Conservation (phyloP, 805 yeast genomes). For the Candida chauliodis region DNA sequence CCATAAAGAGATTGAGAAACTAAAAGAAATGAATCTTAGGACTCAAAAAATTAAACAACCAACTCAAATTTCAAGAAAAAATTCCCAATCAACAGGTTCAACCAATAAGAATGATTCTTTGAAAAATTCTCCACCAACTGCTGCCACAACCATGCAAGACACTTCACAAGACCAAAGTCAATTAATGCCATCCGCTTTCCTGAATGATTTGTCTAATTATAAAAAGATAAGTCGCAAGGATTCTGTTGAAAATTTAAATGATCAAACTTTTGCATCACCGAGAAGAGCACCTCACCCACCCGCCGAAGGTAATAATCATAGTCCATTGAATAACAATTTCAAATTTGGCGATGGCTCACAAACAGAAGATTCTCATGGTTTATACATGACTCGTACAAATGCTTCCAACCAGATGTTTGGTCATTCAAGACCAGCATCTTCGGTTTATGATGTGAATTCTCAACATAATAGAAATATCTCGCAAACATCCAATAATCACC, state of each 20-base stretch:
- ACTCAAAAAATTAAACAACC: slow-evolving; percentile 11
- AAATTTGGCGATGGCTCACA: slow-evolving; percentile 35
- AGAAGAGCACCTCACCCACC: slow-evolving; percentile 66
- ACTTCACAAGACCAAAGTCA: slow-evolving; percentile 14
- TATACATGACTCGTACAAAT: slow-evolving; percentile 22
- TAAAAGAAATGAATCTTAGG: slow-evolving; percentile 28
- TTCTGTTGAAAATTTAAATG: slow-evolving; percentile 45
- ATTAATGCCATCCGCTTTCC: slow-evolving; percentile 42
- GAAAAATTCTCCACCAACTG: slow-evolving; percentile 8
- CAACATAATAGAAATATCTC: slow-evolving; percentile 43
- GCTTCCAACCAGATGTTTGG: slow-evolving; percentile 17
- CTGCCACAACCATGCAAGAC: slow-evolving; percentile 3
- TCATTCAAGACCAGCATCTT: slow-evolving; percentile 44
- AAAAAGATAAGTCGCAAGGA: slow-evolving; percentile 35
- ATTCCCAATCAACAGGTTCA: slow-evolving; percentile 13
- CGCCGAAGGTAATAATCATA: neutral
- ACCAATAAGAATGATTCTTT: slow-evolving; percentile 4
- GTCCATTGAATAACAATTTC: slow-evolving; percentile 24
- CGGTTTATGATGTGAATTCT: slow-evolving; percentile 46
- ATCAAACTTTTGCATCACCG: slow-evolving; percentile 49
- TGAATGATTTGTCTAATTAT: neutral
- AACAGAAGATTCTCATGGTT: neutral
- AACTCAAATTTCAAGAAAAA: slow-evolving; percentile 20
- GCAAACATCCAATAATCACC: slow-evolving; percentile 25
- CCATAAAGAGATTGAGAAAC: slow-evolving; percentile 79